phyloP scores from a whole-genome alignment of 2,329 filamentous ascomycete species.

The Cladorrhinum sp. region DNA sequence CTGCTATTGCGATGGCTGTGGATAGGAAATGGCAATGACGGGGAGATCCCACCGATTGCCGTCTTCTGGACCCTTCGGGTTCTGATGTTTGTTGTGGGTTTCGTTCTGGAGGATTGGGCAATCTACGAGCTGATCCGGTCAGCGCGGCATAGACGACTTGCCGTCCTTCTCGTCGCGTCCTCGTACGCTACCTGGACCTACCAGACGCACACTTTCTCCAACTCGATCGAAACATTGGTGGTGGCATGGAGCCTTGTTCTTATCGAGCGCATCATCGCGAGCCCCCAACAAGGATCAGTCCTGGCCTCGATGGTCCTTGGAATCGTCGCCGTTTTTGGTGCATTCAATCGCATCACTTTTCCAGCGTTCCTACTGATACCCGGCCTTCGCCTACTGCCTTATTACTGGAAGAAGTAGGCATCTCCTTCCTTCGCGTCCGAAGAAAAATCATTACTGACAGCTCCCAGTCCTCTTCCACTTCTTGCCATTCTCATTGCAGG shows the following conservation, averaged over 20 bases:
- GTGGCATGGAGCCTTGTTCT: constrained; percentile 92
- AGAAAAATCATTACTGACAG: constrained; percentile 9
- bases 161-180: constrained; percentile 82
- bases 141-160: constrained; percentile 66
- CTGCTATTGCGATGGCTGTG: constrained; percentile 88
- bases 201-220: constrained; percentile 97
- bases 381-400: constrained; percentile 75
- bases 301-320: constrained; percentile 75
- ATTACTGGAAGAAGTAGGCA: constrained; percentile 74
- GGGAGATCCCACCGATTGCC: constrained; percentile 73
- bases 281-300: constrained; percentile 72
- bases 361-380: constrained; percentile 88
- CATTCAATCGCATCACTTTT: constrained; percentile 97
- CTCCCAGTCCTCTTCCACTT: constrained; percentile 56
- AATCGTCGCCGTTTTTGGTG: constrained; percentile 75
- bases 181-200: constrained; percentile 99
- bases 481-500: constrained; percentile 63
- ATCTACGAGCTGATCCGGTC: constrained; percentile 85
- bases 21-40: constrained; percentile 75
- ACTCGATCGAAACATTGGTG: constrained; percentile 89
- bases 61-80: constrained; percentile 87
- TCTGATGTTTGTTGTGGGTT: constrained; percentile 92
- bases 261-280: constrained; percentile 78
- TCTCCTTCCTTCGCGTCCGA: constrained; percentile 13
- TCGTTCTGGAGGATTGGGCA: constrained; percentile 97